Base-by-base conservation (phyloP, 129 eudicot genomes). In the Helianthus tuberosus region DNA sequence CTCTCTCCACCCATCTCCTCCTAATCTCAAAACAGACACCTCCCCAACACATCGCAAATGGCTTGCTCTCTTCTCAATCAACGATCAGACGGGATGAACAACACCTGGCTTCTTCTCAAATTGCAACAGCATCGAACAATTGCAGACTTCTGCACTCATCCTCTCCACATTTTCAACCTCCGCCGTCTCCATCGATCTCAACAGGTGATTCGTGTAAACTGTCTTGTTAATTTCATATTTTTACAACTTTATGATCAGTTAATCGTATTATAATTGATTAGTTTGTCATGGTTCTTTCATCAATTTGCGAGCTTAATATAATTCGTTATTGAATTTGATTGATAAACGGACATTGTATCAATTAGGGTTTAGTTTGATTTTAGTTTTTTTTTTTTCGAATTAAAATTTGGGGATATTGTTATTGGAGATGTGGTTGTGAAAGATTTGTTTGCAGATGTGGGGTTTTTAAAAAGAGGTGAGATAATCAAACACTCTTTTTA, bases 21-120 rank as follows among this genome's bases (percentile, higher is more conserved):
- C 23, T 20, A 20, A 20, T 20, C 23, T 20, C 23, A 20, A 20
- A 20, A 20, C 23, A 20, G 23, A 20, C 23, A 20, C 23, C 23
- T 20, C 23, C 23, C 0, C 23, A 20, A 20, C 23, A 20, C 23
- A 20, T 20, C 23, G 0, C 23, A 20, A 20, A 20, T 20, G 23
- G 23, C 23, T 20, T 20, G 23, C 23, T 20, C 23, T 20, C 23
- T 0, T 20, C 23, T 20, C 23, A 20, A 20, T 20, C 98, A 93
- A 75, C 82, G 86, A 85, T 80, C 88, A 35, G 84, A 86, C 5
- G 97, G 93, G 11, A 76, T 93, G 74, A 71, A 68, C 11, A 83
- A 79, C n/a, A 75, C 81, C 62, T 90, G 97, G 98, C 29, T 93
- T 71, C 86, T 90, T 6, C 70, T 93, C 48, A 81, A 90, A 76